Evolutionary conservation across 2,329 filamentous ascomycete genomes (phyloP), one percentile per base, ranked within the genome.

Genomic region (Dactylellina drechsleri): DNA sequence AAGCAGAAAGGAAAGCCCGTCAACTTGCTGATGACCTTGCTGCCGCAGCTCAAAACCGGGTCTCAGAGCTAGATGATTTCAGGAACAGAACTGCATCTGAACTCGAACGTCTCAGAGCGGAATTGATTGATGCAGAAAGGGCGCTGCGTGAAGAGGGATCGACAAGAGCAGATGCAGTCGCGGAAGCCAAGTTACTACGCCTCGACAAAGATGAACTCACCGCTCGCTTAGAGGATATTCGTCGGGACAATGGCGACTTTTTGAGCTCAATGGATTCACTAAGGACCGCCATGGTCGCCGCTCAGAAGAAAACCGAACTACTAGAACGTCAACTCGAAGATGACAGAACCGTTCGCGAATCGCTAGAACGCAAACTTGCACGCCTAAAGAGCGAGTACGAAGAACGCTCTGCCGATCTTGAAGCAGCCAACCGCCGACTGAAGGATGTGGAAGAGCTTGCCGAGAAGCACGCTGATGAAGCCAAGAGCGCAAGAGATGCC

Each of bases 21-120:
- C 89, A 92, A 79, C 84, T 97, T 13, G 93, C 95, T 0, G 95
- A 99, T 80, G 94, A 97, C 72, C 96, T 92, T 1, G 87, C 91
- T 4, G 89, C 90, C 78, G 91, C 92, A 26, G 90, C 93, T 1
- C 91, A 97, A 81, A 91, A 89, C 81, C 90, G 94, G 20, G 90
- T 96, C 82, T 84, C 88, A 6, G 93, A 97, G 78, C 85, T 99
- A 1, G 94, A 98, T 80, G 86, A 86, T 50, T 94, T 91, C 81
- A 90, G 91, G 80, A 92, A 97, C 80, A 90, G 91, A 79, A 93
- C 91, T 43, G 90, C 92, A 2, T 88, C 91, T 0, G 94, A 99
- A 81, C 85, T 96, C 7, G 94, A 98, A 81, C 90, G 89, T 26
- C 84, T 99, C 41, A 91, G 93, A 78, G 90, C 91, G 0, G 93